A percentile compares a stretch with the other conserved stretches of the same genome.
phyloP scores from a whole-genome alignment of 2,329 filamentous ascomycete species.

The Colletotrichum caudatum region DNA sequence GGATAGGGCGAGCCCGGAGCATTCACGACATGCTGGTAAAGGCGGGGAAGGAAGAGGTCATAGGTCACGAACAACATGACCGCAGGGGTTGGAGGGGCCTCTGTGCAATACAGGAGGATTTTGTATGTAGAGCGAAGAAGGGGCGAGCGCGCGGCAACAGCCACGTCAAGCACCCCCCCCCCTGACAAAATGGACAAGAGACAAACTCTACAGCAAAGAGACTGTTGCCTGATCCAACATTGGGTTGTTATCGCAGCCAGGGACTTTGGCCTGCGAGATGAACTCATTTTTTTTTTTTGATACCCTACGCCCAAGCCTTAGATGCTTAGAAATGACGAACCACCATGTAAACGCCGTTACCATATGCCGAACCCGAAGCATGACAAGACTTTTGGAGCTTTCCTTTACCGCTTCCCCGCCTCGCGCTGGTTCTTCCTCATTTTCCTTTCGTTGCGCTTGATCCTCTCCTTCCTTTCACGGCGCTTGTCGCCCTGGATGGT shows the following conservation, averaged over 20 bases:
- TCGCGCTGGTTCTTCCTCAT: slow-evolving; percentile 75
- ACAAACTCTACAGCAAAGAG: slow-evolving; percentile 20
- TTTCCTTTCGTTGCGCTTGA: slow-evolving; percentile 77
- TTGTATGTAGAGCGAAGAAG: slow-evolving; percentile 25
- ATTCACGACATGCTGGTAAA: slow-evolving; percentile 28
- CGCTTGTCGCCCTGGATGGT: slow-evolving; percentile 72
- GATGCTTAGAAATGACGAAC: slow-evolving; percentile 31
- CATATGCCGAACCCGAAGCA: slow-evolving; percentile 36
- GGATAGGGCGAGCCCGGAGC: slow-evolving; percentile 25
- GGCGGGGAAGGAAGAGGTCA: slow-evolving; percentile 10
- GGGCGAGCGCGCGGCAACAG: slow-evolving; percentile 9
- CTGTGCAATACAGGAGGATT: slow-evolving; percentile 33
- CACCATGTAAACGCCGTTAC: slow-evolving; percentile 38
- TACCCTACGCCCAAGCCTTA: slow-evolving; percentile 9
- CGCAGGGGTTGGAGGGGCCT: slow-evolving; percentile 27
- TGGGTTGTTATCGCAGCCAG: slow-evolving; percentile 18
- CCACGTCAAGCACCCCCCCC: neutral
- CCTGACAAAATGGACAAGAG: slow-evolving; percentile 4
- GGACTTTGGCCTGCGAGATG: slow-evolving; percentile 18
- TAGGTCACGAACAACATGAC: slow-evolving; percentile 35
- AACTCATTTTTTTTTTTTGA: slow-evolving; percentile 35
- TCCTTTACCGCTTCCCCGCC: slow-evolving; percentile 44
- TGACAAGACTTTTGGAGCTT: slow-evolving; percentile 16
- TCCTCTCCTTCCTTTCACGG: slow-evolving; percentile 74
- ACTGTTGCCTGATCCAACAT: slow-evolving; percentile 1